A percentile compares a stretch with the other conserved stretches of the same genome.
Conservation (phyloP, 495 filamentous ascomycete species). For the Echria macrotheca region DNA sequence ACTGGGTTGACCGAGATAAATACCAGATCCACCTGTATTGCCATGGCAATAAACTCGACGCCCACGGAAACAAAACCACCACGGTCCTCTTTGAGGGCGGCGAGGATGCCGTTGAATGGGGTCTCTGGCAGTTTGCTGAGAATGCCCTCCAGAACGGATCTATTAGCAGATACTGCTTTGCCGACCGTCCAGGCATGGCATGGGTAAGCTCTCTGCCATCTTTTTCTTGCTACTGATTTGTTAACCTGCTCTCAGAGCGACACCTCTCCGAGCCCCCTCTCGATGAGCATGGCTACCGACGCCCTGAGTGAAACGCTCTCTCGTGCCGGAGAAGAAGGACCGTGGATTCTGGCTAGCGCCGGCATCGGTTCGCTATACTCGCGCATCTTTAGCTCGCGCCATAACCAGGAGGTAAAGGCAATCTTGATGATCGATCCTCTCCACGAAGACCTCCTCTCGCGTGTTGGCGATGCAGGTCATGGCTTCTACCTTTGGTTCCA, state of each 20-base stretch:
- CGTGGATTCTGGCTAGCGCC: constrained; percentile 63
- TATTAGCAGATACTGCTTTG: constrained; percentile 88
- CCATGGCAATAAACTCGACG: constrained; percentile 56
- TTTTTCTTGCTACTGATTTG: too few species aligned
- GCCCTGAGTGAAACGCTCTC: constrained; percentile 79
- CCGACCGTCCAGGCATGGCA: constrained; percentile 82
- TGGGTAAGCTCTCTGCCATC: constrained; percentile 49
- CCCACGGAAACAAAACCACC: constrained; percentile 44
- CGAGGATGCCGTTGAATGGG: constrained; percentile 68
- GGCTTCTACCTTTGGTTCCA: constrained; percentile 83
- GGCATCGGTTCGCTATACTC: constrained; percentile 81
- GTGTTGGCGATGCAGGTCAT: constrained; percentile 57
- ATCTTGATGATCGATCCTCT: constrained; percentile 81
- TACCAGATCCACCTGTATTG: constrained; percentile 86
- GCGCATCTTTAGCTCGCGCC: constrained; percentile 80
- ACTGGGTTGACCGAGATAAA: constrained; percentile 71
- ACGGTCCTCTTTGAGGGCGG: constrained; percentile 83
- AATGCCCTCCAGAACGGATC: constrained; percentile 63
- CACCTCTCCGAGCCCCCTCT: constrained; percentile 87
- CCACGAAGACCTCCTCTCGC: constrained; percentile 74
- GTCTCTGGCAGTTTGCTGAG: constrained; percentile 65
- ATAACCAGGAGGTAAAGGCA: constrained; percentile 64
- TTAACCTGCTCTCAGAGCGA: too few species aligned
- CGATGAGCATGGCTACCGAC: constrained; percentile 83
- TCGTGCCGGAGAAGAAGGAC: constrained; percentile 72